These are phyloP conservation scores for Solanum rostratum DNA, from an alignment of 257 asterid species.

Conservation along the genomic window DNA sequence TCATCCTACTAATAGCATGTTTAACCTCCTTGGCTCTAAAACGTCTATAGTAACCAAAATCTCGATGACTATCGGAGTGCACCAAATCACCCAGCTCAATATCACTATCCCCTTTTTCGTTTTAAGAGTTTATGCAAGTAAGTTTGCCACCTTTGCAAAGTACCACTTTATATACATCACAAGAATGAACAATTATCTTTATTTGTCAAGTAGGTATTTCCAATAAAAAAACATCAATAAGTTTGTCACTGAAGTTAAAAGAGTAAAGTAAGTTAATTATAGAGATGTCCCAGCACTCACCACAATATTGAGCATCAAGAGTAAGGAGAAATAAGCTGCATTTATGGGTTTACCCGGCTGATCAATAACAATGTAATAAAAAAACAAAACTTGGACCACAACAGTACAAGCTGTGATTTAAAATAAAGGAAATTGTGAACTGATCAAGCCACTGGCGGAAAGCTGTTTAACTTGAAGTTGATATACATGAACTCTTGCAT, in stretches of 20 bases:
- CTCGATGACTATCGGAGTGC: too few species aligned
- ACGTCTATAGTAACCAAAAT: too few species aligned
- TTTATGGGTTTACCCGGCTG: not conserved
- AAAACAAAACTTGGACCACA: not conserved
- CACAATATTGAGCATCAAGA: not conserved
- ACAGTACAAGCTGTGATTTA: not conserved
- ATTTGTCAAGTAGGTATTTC: not conserved
- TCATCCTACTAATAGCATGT: too few species aligned
- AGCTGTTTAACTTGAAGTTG: constrained; percentile 37
- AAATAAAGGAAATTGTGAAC: not conserved
- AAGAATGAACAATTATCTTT: not conserved
- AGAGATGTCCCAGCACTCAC: not conserved
- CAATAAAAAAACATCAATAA: not conserved
- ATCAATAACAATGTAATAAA: not conserved
- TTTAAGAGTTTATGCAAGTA: too few species aligned
- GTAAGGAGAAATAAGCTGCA: not conserved
- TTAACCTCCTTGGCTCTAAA: too few species aligned
- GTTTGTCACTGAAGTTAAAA: not conserved
- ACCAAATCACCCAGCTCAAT: too few species aligned
- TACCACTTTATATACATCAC: not conserved
- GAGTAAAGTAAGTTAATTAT: not conserved
- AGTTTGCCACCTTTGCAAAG: not conserved
- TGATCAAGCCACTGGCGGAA: constrained; percentile 19
- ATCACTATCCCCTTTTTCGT: too few species aligned
- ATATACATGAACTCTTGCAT: constrained; percentile 53